Conservation (phyloP, 345 rosid genomes). For the Eucalyptus dawsonii region DNA sequence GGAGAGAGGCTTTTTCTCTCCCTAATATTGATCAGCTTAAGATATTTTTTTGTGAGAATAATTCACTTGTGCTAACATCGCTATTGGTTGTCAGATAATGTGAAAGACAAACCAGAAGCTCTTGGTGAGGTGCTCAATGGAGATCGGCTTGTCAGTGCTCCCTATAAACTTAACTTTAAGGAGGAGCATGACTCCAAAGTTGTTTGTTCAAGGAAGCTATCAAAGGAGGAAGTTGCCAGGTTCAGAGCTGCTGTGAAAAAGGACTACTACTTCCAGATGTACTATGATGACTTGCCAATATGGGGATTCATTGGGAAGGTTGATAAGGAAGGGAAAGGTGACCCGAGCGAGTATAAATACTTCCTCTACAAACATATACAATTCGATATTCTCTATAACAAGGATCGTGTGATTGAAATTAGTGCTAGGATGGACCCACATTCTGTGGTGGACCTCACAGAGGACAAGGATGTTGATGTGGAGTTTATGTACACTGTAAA, state of each 20-base stretch:
- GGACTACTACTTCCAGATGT: constrained; percentile 89
- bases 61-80: not conserved
- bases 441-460: constrained; percentile 59
- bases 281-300: constrained; percentile 75
- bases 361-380: constrained; percentile 70
- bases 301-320: constrained; percentile 90
- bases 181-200: constrained; percentile 55
- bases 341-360: constrained; percentile 52
- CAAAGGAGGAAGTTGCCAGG: constrained; percentile 41
- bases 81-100: constrained; percentile 19
- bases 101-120: constrained; percentile 83
- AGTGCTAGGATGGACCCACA: constrained; percentile 64
- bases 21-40: not conserved
- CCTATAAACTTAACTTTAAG: constrained; percentile 62
- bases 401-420: constrained; percentile 70
- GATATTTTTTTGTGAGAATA: not conserved
- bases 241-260: constrained; percentile 57
- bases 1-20: not conserved
- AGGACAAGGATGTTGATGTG: constrained; percentile 65
- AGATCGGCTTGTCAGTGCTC: constrained; percentile 79
- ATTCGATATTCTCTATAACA: constrained; percentile 60
- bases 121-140: constrained; percentile 88
- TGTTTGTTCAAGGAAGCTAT: constrained; percentile 52
- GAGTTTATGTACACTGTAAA: constrained; percentile 80
- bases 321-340: constrained; percentile 55